Evolutionary conservation across 139 green algal genomes (phyloP).

Genomic region (Chlorella vulgaris): DNA sequence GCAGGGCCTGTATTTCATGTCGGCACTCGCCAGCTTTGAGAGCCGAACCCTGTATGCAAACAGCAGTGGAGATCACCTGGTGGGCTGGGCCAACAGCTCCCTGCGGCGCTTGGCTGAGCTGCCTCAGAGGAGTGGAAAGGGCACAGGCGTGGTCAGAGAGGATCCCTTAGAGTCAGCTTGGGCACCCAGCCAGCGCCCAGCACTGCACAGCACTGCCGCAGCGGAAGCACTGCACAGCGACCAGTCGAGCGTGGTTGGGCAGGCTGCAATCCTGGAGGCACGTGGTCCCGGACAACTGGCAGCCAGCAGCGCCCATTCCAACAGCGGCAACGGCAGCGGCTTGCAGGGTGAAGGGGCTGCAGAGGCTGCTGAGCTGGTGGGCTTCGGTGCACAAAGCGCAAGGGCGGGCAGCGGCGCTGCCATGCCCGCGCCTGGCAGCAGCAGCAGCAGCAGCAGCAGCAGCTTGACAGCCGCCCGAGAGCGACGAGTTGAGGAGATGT

Average conservation of each 20-base stretch:
- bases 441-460: slow-evolving; percentile 23
- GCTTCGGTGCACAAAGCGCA: too few relatives aligned
- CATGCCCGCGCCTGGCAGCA: neutral
- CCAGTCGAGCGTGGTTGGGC: neutral
- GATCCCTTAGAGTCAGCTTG: slow-evolving; percentile 52
- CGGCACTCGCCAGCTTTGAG: slow-evolving; percentile 65
- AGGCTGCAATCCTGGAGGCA: slow-evolving; percentile 6
- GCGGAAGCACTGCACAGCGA: slow-evolving; percentile 5
- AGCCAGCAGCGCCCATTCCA: neutral
- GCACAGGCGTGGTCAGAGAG: slow-evolving; percentile 67
- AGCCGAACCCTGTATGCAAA: slow-evolving; percentile 80
- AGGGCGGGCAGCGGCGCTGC: neutral
- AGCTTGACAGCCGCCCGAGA: neutral
- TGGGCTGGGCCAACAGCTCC: slow-evolving; percentile 81
- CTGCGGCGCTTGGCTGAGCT: slow-evolving; percentile 69
- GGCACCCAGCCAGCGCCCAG: slow-evolving; percentile 3
- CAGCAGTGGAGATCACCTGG: slow-evolving; percentile 74
- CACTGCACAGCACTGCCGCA: neutral
- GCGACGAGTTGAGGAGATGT: slow-evolving; percentile 46
- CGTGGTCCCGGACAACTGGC: neutral
- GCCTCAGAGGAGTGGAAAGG: slow-evolving; percentile 31
- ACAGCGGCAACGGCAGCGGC: neutral
- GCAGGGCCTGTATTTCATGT: slow-evolving; percentile 61
- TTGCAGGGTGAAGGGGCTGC: neutral
- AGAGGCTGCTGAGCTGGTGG: neutral